These are phyloP conservation scores for Myriosclerotinia duriaeana DNA, from an alignment of 2,329 filamentous ascomycete species.

Conservation along the genomic window DNA sequence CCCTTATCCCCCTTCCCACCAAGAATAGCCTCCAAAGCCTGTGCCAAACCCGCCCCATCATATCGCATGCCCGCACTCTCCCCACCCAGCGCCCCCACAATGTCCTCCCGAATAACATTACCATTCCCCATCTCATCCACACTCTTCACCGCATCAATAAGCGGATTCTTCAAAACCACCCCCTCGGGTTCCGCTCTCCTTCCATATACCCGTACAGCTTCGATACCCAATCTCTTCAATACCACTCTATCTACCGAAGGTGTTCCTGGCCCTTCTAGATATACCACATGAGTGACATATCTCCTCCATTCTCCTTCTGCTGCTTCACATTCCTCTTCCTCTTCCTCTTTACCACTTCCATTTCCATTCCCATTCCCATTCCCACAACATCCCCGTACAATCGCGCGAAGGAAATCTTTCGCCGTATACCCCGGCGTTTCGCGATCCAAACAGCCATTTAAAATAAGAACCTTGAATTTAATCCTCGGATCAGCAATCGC, in stretches of 20 bases:
- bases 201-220: slow-evolving; percentile 75
- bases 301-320: slow-evolving; percentile 52
- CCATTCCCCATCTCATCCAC: not conserved
- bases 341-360: slow-evolving; percentile 36
- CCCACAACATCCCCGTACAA: slow-evolving; percentile 64
- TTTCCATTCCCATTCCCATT: slow-evolving; percentile 30
- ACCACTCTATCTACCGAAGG: slow-evolving; percentile 68
- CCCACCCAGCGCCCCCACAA: not conserved
- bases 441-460: slow-evolving; percentile 80
- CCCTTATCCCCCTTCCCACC: slow-evolving; percentile 56
- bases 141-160: not conserved
- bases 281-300: slow-evolving; percentile 83
- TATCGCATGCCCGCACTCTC: slow-evolving; percentile 61
- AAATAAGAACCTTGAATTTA: slow-evolving; percentile 63
- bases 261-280: slow-evolving; percentile 69
- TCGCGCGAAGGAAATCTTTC: slow-evolving; percentile 77
- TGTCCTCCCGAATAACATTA: not conserved
- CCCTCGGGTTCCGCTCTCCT: slow-evolving; percentile 47
- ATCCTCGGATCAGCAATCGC: slow-evolving; percentile 52
- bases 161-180: not conserved
- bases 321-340: not conserved
- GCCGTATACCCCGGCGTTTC: slow-evolving; percentile 81
- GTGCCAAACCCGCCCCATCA: slow-evolving; percentile 70
- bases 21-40: slow-evolving; percentile 75
- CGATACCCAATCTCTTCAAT: slow-evolving; percentile 68